Evolutionary conservation across 2,329 filamentous ascomycete genomes (phyloP).

Genomic region (Botrytis sinoallii): DNA sequence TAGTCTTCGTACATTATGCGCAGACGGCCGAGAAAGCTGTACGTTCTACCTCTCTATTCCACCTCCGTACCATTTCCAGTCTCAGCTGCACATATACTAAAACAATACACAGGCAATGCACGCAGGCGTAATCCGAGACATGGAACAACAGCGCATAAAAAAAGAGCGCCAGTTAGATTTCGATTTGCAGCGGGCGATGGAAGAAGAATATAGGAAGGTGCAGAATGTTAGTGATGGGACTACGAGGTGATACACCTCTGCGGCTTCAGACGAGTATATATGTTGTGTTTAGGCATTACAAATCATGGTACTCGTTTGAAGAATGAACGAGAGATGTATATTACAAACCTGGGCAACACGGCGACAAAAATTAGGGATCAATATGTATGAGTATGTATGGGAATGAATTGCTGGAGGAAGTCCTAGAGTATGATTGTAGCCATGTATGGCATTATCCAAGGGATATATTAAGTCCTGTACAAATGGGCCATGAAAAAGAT

Average conservation of each 20-base stretch:
- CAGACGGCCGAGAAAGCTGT: conserved; percentile 83
- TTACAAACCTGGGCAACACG: not conserved
- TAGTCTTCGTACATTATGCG: conserved; percentile 84
- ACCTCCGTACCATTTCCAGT: not conserved
- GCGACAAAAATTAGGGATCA: not conserved
- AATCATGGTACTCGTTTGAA: not conserved
- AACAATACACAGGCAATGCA: conserved; percentile 75
- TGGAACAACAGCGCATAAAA: conserved; percentile 90
- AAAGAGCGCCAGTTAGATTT: conserved; percentile 91
- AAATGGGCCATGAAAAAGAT: not conserved
- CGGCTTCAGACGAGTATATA: conserved; percentile 1
- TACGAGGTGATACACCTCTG: conserved; percentile 13
- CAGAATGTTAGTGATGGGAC: conserved; percentile 66
- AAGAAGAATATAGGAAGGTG: conserved; percentile 85
- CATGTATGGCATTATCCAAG: not conserved
- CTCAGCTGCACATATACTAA: not conserved
- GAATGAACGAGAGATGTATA: not conserved
- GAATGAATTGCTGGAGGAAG: not conserved
- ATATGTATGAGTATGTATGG: conserved; percentile 2
- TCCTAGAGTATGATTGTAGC: not conserved
- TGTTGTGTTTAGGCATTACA: not conserved
- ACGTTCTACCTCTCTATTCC: conserved; percentile 38
- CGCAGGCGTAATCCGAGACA: conserved; percentile 85
- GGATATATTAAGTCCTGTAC: not conserved
- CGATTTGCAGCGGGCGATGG: conserved; percentile 80